Evolutionary conservation across 2,329 filamentous ascomycete genomes (phyloP), one percentile per base, ranked within the genome.

Genomic region (Scedosporium boydii): DNA sequence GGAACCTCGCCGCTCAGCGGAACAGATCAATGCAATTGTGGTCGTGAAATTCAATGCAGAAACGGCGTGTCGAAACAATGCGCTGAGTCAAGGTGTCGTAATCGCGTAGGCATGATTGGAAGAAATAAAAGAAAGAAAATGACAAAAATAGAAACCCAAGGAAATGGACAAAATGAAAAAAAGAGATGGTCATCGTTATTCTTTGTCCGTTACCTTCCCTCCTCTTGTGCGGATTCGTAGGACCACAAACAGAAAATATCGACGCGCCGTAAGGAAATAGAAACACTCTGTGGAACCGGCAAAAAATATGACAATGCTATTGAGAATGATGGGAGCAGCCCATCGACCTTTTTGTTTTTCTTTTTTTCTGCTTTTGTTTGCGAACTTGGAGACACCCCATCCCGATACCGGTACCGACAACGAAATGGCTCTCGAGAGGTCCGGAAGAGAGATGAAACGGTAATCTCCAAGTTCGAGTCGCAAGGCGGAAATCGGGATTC

Each of bases 51-150:
- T 55, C 7, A 23, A 23, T 55, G 12, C 51, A 27, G 51, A 23
- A 27, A 55, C 51, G 51, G 51, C 51, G 51, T 38, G 34, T 55
- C 23, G 23, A 27, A 55, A 55, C 18, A 14, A 55, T 55, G 18
- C 23, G 18, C 18, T 27, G 51, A 55, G 21, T 27, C 51, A 44
- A 60, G 48, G 55, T 21, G 34, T 61, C 44, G 51, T 34, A 26
- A 61, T 61, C 59, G 27, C 58, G 57, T 57, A 38, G 68, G 67
- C 27, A 65, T 72, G 48, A 38, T 66, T 38, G 6, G 72, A 72
- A 66, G 66, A 62, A 44, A 48, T 18, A 61, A 58, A 55, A 18
- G 10, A 18, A 58, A 12, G 29, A 14, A 14, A 23, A 38, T 41
- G 26, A 53, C 38, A 38, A 55, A 55, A 44, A 34, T 46, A 62